These are phyloP conservation scores for Cladophialophora exuberans DNA, from an alignment of 2,329 filamentous ascomycete genomes.

Conservation along the genomic window DNA sequence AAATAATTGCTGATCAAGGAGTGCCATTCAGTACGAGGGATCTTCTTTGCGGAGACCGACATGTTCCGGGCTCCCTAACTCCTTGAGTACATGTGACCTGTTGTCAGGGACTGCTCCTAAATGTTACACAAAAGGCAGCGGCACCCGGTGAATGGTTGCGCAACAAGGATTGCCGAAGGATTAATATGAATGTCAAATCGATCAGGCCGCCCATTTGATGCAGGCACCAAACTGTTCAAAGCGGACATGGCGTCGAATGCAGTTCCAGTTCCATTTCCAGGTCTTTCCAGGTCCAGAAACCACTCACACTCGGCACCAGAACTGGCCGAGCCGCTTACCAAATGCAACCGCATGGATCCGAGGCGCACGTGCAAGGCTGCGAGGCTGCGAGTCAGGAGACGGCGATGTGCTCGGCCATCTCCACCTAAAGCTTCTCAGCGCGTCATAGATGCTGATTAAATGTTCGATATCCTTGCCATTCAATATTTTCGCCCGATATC, in stretches of 20 bases:
- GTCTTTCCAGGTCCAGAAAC: not conserved
- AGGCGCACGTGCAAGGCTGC: slow-evolving; percentile 9
- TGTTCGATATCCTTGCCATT: not conserved
- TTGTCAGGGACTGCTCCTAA: too few relatives aligned
- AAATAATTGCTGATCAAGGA: not conserved
- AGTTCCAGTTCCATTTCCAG: not conserved
- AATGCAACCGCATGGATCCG: not conserved
- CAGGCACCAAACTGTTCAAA: too few relatives aligned
- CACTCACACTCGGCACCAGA: slow-evolving; percentile 7
- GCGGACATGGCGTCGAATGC: not conserved
- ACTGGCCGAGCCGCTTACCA: slow-evolving; percentile 16
- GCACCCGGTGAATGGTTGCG: too few relatives aligned
- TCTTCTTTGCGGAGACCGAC: not conserved
- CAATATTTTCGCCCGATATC: slow-evolving; percentile 32
- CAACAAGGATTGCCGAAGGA: too few relatives aligned
- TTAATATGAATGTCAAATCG: too few relatives aligned
- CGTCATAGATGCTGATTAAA: slow-evolving; percentile 9
- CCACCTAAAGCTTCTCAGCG: not conserved
- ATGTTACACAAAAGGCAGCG: too few relatives aligned
- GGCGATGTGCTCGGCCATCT: not conserved
- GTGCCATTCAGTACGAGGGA: not conserved
- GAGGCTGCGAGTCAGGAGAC: slow-evolving; percentile 8
- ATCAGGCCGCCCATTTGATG: too few relatives aligned
- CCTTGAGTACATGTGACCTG: too few relatives aligned
- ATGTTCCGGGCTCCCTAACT: too few relatives aligned